Base-by-base conservation (phyloP, 23 red algal species). In the Gracilaria vermiculophylla region DNA sequence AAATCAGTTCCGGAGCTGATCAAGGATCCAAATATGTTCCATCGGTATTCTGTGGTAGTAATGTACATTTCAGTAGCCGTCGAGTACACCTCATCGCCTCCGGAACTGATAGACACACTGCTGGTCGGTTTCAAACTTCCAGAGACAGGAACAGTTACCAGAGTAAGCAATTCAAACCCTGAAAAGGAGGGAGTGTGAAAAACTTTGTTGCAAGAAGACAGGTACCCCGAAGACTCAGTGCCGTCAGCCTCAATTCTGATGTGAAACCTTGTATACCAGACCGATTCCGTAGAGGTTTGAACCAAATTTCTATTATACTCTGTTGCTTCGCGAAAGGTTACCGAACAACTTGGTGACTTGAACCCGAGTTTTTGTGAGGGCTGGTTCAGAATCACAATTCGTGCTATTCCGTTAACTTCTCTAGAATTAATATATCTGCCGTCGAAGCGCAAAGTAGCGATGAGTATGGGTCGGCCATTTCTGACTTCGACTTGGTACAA, bases 31-130 rank as follows among this genome's bases (percentile, higher is more conserved):
- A 73, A 57, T 32, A 65, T 33, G 9, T 71, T 74, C 55, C 78
- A 92, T 14, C 51, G 62, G 88, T 66, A 83, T 35, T 92, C 78
- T 31, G 50, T 92, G 11, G 88, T 92, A 14, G 88, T 77, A 8
- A 92, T 78, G 42, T 83, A 92, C 78, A 92, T 20, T 11, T 76
- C 7, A 8, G 49, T 52, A 11, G 47, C 65, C 7, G 88, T 92
- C n/a, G 88, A 34, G 31, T 92, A 92, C 14, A 92, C 67, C 29
- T 19, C 53, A 24, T 77, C 25, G 3, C 50, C 88, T 36, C 83
- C 88, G 10, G 88, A 73, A 20, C 72, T 35, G 20, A 92, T 76
- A 21, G 88, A 57, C 0, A 65, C 88, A 10, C 50, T 37, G 19
- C 84, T 42, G 1, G 69, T 40, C 36, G 88, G 88, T 17, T 48